Evolutionary conservation across 345 rosid species (phyloP).

Genomic region (Lumnitzera littorea): DNA sequence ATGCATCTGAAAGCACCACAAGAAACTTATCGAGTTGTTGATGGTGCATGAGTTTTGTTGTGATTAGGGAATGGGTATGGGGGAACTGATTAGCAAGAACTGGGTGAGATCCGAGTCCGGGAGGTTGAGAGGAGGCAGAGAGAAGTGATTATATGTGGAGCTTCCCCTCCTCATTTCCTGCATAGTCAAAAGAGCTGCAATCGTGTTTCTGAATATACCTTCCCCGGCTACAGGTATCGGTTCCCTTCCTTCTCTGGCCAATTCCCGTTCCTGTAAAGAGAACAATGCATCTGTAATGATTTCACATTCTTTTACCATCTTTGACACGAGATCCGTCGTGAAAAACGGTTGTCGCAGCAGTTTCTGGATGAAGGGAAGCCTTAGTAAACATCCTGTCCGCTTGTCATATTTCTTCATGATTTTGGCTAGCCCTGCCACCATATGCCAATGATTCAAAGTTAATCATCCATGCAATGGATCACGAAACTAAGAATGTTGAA

Average conservation of each 20-base stretch:
- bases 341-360: conserved; percentile 71
- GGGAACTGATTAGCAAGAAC: conserved; percentile 37
- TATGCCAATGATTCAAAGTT: no score
- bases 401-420: conserved; percentile 91
- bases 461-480: no score
- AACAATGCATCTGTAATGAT: conserved; percentile 50
- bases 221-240: conserved; percentile 34
- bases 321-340: conserved; percentile 66
- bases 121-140: conserved; percentile 70
- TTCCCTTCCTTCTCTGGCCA: conserved; percentile 7
- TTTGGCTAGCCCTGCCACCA: conserved; percentile 56
- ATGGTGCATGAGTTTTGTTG: no score
- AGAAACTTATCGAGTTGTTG: no score
- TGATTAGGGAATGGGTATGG: conserved; percentile 41
- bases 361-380: conserved; percentile 59
- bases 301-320: conserved; percentile 71
- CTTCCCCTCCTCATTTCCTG: conserved; percentile 75
- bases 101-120: conserved; percentile 46
- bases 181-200: conserved; percentile 69
- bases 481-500: no score
- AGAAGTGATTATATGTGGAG: conserved; percentile 57
- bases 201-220: conserved; percentile 67
- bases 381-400: conserved; percentile 47
- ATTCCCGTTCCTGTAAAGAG: conserved; percentile 24
- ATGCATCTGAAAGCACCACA: no score